Evolutionary conservation across 192 early-diverging fungal species (phyloP).

Genomic region (Coemansia erecta): DNA sequence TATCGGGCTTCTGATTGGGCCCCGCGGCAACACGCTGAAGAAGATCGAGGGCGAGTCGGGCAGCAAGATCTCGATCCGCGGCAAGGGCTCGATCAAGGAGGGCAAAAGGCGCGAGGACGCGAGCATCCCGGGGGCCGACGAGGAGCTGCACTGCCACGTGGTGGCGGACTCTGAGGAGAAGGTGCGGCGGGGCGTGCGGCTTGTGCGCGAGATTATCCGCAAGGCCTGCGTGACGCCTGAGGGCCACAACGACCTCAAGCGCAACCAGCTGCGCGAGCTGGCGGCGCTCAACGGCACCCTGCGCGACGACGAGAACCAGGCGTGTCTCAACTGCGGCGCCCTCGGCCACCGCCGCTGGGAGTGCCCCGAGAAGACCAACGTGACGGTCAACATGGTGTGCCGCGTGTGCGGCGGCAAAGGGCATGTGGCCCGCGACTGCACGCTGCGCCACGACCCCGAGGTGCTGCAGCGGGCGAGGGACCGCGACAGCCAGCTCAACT

Average conservation of each 20-base stretch:
- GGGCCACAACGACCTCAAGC: slow-evolving; percentile 92
- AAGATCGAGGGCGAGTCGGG: slow-evolving; percentile 94
- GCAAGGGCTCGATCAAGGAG: slow-evolving; percentile 94
- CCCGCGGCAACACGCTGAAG: slow-evolving; percentile 95
- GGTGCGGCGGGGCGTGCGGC: slow-evolving; percentile 76
- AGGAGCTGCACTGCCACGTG: slow-evolving; percentile 89
- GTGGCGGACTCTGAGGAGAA: slow-evolving; percentile 88
- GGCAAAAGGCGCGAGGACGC: slow-evolving; percentile 73
- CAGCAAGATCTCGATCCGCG: slow-evolving; percentile 94
- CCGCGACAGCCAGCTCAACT: slow-evolving; percentile 82
- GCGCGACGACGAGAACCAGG: slow-evolving; percentile 92
- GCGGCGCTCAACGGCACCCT: slow-evolving; percentile 95
- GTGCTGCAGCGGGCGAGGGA: slow-evolving; percentile 68
- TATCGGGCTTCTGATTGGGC: slow-evolving; percentile 94
- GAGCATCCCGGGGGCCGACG: slow-evolving; percentile 62
- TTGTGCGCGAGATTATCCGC: slow-evolving; percentile 91
- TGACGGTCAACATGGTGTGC: slow-evolving; percentile 83
- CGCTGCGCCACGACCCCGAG: slow-evolving; percentile 80
- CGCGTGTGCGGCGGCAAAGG: slow-evolving; percentile 86
- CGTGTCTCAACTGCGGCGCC: slow-evolving; percentile 91
- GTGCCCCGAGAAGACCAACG: slow-evolving; percentile 85
- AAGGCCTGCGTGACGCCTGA: slow-evolving; percentile 92
- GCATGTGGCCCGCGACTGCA: slow-evolving; percentile 92
- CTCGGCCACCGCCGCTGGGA: slow-evolving; percentile 87
- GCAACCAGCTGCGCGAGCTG: slow-evolving; percentile 90